Evolutionary conservation across 2,329 filamentous ascomycete species (phyloP).

Genomic region (Xylariaceae sp.): DNA sequence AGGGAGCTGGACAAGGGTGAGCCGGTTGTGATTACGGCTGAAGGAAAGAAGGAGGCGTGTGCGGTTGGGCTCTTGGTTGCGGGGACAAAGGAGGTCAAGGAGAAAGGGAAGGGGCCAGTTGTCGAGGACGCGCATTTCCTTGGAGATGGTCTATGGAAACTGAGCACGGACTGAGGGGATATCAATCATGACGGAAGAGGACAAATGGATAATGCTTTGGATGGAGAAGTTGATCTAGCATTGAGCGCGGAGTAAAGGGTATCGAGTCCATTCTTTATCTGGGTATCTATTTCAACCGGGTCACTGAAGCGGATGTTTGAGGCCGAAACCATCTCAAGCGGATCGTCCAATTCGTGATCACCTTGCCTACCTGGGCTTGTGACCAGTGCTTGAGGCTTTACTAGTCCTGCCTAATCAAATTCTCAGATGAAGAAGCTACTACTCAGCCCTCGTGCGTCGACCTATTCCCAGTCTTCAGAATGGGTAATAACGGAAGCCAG

Average conservation of each 20-base stretch:
- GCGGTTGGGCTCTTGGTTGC: constrained; percentile 79
- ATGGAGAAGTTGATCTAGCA: background rate
- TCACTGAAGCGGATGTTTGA: too few species aligned
- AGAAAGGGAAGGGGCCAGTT: constrained; percentile 88
- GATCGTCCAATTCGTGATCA: too few species aligned
- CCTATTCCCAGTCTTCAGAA: too few species aligned
- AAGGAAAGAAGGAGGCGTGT: constrained; percentile 90
- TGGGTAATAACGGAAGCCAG: too few species aligned
- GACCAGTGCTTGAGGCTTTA: too few species aligned
- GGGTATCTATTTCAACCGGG: too few species aligned
- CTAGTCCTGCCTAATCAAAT: too few species aligned
- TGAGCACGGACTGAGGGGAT: constrained; percentile 44
- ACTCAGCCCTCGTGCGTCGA: too few species aligned
- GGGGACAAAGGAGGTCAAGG: constrained; percentile 88
- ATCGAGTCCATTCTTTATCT: too few species aligned
- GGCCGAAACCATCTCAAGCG: too few species aligned
- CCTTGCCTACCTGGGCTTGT: too few species aligned
- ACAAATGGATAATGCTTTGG: background rate
- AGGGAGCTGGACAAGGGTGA: constrained; percentile 72
- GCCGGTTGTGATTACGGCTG: constrained; percentile 83
- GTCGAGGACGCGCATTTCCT: constrained; percentile 92
- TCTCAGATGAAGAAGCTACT: too few species aligned
- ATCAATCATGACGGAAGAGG: background rate
- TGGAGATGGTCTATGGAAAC: constrained; percentile 87
- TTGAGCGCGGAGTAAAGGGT: background rate